Evolutionary conservation across 805 yeast species (phyloP).

Genomic region (Ogataea dorogensis): DNA sequence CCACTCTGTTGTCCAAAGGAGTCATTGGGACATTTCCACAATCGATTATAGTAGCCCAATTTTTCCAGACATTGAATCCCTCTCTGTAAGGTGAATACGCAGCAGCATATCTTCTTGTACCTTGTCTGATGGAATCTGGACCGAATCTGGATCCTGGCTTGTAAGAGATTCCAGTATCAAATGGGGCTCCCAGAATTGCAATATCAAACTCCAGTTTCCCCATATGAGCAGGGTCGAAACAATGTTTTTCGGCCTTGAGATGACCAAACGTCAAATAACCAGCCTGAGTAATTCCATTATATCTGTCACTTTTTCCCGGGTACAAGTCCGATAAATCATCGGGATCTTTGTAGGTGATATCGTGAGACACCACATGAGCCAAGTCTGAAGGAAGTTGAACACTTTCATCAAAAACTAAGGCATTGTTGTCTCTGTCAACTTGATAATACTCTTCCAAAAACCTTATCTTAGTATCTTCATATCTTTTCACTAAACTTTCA

Average conservation of each 20-base stretch:
- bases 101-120: conserved; percentile 42
- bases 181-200: conserved; percentile 56
- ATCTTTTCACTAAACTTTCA: conserved; percentile 2
- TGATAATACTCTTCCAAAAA: conserved; percentile 22
- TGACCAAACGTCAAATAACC: conserved; percentile 23
- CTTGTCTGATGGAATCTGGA: conserved; percentile 48
- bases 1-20: conserved; percentile 53
- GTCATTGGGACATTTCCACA: conserved; percentile 59
- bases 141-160: conserved; percentile 59
- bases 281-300: conserved; percentile 22
- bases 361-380: conserved; percentile 8
- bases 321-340: conserved; percentile 24
- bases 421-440: conserved; percentile 10
- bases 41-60: conserved; percentile 42
- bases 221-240: conserved; percentile 16
- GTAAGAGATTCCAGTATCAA: conserved; percentile 52
- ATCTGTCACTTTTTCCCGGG: conserved; percentile 23
- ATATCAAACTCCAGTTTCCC: conserved; percentile 36
- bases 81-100: conserved; percentile 39
- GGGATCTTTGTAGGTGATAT: conserved; percentile 19
- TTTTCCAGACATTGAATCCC: conserved; percentile 33
- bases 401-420: conserved; percentile 10
- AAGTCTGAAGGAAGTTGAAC: conserved; percentile 13
- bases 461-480: conserved; percentile 18
- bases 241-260: conserved; percentile 13